Evolutionary conservation across 495 filamentous ascomycete genomes (phyloP).

Genomic region (Trichoderma orchidacearum): DNA sequence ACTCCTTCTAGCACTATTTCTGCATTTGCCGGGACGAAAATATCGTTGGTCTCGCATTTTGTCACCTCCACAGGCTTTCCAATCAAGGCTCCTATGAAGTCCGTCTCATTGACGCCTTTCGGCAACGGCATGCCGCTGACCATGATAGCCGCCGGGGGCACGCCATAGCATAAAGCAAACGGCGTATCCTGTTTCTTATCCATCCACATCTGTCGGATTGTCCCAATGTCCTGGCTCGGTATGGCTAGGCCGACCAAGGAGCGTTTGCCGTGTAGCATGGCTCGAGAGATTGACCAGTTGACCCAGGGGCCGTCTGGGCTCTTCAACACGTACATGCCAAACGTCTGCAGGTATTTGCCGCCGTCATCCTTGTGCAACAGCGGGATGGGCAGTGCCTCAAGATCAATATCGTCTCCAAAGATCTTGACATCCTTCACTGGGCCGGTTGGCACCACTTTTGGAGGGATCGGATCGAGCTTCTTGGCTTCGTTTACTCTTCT

Average conservation of each 20-base stretch:
- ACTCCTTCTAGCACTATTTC: conserved; percentile 29
- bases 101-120: conserved; percentile 20
- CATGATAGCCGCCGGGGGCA: conserved; percentile 27
- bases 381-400: conserved; percentile 20
- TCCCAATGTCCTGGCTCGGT: conserved; percentile 19
- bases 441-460: conserved; percentile 11
- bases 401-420: conserved; percentile 19
- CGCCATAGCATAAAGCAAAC: conserved; percentile 23
- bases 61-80: conserved; percentile 22
- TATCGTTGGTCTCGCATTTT: conserved; percentile 27
- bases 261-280: conserved; percentile 21
- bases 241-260: conserved; percentile 19
- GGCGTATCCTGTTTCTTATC: conserved; percentile 21
- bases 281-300: conserved; percentile 30
- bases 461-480: conserved; percentile 12
- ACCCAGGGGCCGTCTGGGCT: conserved; percentile 24
- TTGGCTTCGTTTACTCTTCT: conserved; percentile 18
- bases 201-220: conserved; percentile 25
- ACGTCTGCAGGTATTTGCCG: conserved; percentile 27
- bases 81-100: conserved; percentile 23
- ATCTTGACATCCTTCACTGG: conserved; percentile 24
- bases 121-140: conserved; percentile 26
- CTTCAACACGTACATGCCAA: conserved; percentile 24
- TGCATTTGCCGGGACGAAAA: conserved; percentile 23
- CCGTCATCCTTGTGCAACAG: conserved; percentile 20